Percentiles rank a stretch among this genome's conserved stretches.
These are phyloP conservation scores for Echites panduratus DNA, from an alignment of 257 asterid genomes.

Conservation along the genomic window DNA sequence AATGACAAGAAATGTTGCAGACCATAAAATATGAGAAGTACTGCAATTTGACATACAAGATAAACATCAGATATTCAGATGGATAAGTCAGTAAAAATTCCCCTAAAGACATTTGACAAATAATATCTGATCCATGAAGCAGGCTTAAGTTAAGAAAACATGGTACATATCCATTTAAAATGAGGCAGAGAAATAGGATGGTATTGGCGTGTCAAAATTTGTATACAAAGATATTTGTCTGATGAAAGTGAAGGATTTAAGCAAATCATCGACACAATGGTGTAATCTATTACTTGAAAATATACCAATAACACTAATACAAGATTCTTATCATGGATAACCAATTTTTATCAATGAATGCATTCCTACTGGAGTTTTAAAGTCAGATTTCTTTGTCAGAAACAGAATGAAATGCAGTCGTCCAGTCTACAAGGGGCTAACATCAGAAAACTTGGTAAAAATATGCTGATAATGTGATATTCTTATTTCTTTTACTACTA, in stretches of 20 bases:
- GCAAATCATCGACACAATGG: not conserved
- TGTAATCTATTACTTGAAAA: not conserved
- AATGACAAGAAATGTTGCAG: conserved; percentile 91
- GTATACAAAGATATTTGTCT: not conserved
- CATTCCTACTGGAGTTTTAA: not conserved
- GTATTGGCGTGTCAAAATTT: not conserved
- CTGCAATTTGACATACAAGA: conserved; percentile 41
- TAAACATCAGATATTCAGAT: not conserved
- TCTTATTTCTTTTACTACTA: not conserved
- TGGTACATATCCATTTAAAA: not conserved
- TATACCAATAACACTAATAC: not conserved
- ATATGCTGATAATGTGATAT: not conserved
- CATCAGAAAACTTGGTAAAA: not conserved
- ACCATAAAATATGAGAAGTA: conserved; percentile 54
- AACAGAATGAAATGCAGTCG: not conserved
- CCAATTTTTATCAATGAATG: not conserved
- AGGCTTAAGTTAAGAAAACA: not conserved
- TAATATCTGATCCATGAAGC: not conserved
- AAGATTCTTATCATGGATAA: not conserved
- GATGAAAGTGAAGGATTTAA: not conserved
- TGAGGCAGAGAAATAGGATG: not conserved
- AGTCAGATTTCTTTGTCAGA: not conserved
- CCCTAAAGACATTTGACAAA: not conserved
- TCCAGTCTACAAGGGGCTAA: not conserved
- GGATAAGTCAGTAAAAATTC: not conserved